Conservation (phyloP, 192 early-diverging fungal genomes). For the Gryganskiella cystojenkinii region DNA sequence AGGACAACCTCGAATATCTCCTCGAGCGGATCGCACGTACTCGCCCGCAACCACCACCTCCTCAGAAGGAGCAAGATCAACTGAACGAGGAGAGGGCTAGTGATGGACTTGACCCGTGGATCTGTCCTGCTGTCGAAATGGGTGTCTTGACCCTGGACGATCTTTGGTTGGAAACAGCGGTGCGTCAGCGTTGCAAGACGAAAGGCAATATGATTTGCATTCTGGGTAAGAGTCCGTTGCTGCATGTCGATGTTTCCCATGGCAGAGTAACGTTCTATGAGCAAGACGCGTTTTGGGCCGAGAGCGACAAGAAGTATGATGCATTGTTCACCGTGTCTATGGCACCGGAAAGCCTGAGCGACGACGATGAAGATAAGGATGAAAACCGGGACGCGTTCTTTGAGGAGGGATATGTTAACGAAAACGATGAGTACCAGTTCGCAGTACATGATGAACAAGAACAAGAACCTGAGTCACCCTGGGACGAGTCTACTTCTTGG, state of each 20-base stretch:
- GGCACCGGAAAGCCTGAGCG: no score
- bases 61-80: not conserved
- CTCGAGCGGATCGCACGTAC: conserved; percentile 39
- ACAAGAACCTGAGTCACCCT: no score
- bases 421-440: no score
- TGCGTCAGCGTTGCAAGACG: conserved; percentile 65
- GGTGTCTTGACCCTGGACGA: conserved; percentile 6
- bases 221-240: conserved; percentile 30
- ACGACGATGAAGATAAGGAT: no score
- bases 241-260: conserved; percentile 16
- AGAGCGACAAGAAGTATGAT: conserved; percentile 17
- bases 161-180: conserved; percentile 24
- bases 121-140: conserved; percentile 14
- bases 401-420: no score
- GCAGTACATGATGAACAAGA: no score
- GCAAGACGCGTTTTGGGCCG: conserved; percentile 19
- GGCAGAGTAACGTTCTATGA: conserved; percentile 18
- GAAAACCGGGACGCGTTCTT: no score
- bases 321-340: no score
- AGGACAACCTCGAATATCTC: conserved; percentile 50
- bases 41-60: conserved; percentile 14
- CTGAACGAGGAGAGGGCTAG: not conserved
- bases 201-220: conserved; percentile 32
- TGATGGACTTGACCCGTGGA: not conserved
- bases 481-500: no score